A percentile compares a stretch with the other conserved stretches of the same genome.
These are phyloP conservation scores for Ligustrum vulgare DNA, from an alignment of 257 asterid genomes.

Conservation along the genomic window DNA sequence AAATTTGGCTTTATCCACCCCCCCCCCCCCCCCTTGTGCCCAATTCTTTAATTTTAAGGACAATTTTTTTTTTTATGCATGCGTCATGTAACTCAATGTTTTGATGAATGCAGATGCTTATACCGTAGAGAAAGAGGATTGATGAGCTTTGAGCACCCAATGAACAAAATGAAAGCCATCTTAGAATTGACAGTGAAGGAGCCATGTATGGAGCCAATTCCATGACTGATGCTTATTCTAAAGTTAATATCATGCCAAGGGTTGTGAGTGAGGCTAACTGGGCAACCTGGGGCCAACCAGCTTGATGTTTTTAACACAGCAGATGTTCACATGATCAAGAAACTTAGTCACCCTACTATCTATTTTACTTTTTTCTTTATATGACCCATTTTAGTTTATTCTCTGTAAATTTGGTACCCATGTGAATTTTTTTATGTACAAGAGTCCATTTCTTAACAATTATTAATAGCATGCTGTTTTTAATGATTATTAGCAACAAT, in stretches of 20 bases:
- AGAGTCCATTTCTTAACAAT: neutral
- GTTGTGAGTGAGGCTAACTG: conserved; percentile 96
- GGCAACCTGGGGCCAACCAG: conserved; percentile 63
- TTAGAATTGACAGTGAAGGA: conserved; percentile 93
- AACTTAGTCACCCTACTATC: neutral
- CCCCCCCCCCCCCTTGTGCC: neutral
- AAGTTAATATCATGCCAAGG: conserved; percentile 83
- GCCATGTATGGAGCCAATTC: conserved; percentile 85
- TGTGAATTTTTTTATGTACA: neutral
- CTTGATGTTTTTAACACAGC: conserved; percentile 4
- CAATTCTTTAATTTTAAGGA: neutral
- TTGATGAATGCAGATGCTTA: conserved; percentile 66
- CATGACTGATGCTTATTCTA: conserved; percentile 71
- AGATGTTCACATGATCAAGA: neutral
- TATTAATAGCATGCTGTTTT: neutral
- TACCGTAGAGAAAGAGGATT: conserved; percentile 83
- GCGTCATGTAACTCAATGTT: neutral
- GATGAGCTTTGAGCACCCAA: conserved; percentile 92
- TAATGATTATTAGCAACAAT: neutral
- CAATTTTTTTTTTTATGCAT: neutral
- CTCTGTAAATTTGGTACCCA: conserved; percentile 32
- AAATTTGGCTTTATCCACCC: neutral
- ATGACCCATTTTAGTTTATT: neutral
- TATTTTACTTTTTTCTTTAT: too few relatives aligned
- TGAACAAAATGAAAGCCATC: conserved; percentile 86